phyloP scores from a whole-genome alignment of 257 asterid species.

The Ballota nigra region DNA sequence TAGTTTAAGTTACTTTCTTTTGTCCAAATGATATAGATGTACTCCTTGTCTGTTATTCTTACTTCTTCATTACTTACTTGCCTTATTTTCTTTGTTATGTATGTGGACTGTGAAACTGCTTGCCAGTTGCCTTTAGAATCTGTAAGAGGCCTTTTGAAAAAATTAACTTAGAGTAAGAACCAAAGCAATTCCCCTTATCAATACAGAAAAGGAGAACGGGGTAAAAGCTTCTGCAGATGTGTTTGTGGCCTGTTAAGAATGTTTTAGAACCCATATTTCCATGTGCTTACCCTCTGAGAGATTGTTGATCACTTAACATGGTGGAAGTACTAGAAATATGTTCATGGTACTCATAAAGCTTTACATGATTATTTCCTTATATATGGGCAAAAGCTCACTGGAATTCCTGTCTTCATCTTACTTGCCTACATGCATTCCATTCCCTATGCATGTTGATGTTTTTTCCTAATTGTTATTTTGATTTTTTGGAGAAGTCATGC shows the following conservation, averaged over 20 bases:
- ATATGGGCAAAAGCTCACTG: neutral
- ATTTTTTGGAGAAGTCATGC: conserved; percentile 4
- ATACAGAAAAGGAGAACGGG: neutral
- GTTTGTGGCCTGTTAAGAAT: neutral
- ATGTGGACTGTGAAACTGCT: neutral
- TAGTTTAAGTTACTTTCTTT: neutral
- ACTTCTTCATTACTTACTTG: neutral
- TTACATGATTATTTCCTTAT: neutral
- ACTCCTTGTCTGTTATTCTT: neutral
- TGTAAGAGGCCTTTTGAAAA: neutral
- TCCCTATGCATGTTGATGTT: neutral
- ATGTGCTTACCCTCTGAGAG: neutral
- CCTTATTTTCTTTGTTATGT: neutral
- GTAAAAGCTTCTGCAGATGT: neutral
- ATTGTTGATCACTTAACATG: neutral
- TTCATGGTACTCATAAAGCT: neutral
- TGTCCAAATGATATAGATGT: neutral
- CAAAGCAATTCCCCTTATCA: neutral
- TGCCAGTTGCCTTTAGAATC: neutral
- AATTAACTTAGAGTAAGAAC: neutral
- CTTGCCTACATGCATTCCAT: neutral
- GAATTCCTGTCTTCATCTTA: neutral
- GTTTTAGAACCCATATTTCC: neutral
- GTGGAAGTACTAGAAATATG: neutral
- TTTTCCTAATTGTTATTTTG: conserved; percentile 5